Evolutionary conservation across 2,329 filamentous ascomycete genomes (phyloP).

Genomic region (Didymella pinodella): DNA sequence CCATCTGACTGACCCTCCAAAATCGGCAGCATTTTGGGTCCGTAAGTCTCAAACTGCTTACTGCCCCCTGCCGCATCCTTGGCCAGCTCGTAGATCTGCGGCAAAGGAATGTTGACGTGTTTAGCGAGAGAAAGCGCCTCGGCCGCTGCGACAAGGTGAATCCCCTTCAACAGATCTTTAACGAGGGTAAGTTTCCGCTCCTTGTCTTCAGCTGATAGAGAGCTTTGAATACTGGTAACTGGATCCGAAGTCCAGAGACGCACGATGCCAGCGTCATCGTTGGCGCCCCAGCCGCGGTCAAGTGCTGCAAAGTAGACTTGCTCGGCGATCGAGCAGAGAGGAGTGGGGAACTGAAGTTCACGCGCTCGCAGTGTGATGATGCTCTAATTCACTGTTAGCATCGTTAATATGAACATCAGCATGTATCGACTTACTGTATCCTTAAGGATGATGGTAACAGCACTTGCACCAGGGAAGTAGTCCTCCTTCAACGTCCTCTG

Average conservation of each 20-base stretch:
- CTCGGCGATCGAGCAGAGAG: conserved; percentile 69
- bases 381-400: conserved; percentile 45
- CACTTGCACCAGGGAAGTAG: conserved; percentile 55
- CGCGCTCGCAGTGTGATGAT: conserved; percentile 74
- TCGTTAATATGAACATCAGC: not conserved
- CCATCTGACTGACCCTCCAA: conserved; percentile 40
- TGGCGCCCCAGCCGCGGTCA: conserved; percentile 62
- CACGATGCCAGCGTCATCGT: conserved; percentile 65
- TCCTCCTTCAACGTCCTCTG: conserved; percentile 62
- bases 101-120: conserved; percentile 48
- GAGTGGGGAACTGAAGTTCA: conserved; percentile 64
- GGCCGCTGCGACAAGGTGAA: conserved; percentile 49
- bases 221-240: conserved; percentile 44
- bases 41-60: conserved; percentile 44
- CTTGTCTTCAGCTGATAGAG: conserved; percentile 37
- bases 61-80: conserved; percentile 51
- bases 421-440: conserved; percentile 49
- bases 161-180: conserved; percentile 43
- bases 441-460: conserved; percentile 58
- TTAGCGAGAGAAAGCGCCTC: conserved; percentile 51
- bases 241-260: conserved; percentile 59
- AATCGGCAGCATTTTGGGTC: conserved; percentile 43
- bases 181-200: conserved; percentile 48
- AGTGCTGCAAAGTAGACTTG: conserved; percentile 70
- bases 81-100: conserved; percentile 48